Conservation (phyloP, 2,329 filamentous ascomycete genomes). For the Fusarium multiceps region DNA sequence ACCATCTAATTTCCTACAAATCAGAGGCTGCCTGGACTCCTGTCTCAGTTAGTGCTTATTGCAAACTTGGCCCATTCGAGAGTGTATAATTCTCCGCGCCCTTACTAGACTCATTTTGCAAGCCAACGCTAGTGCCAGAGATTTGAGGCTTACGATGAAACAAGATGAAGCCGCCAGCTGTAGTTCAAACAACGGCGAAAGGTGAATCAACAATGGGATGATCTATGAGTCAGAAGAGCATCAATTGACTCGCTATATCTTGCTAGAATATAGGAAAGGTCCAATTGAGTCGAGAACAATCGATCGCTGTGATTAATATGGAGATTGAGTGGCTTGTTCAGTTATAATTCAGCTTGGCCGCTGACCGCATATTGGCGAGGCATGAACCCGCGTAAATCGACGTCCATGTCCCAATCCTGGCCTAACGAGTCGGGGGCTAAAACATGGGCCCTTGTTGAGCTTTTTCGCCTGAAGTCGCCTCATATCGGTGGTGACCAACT, state of each 20-base stretch:
- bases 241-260: slow-evolving; percentile 1
- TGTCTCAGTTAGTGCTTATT: slow-evolving; percentile 24
- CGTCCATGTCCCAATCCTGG: slow-evolving; percentile 27
- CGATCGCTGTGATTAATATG: not conserved
- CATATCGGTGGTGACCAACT: slow-evolving; percentile 8
- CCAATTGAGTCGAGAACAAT: slow-evolving; percentile 3
- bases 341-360: slow-evolving; percentile 16
- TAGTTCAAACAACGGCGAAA: slow-evolving; percentile 9
- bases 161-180: slow-evolving; percentile 10
- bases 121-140: slow-evolving; percentile 6
- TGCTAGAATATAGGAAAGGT: not conserved
- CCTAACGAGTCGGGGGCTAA: slow-evolving; percentile 3
- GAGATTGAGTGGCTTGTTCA: slow-evolving; percentile 1
- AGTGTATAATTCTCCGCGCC: slow-evolving; percentile 52
- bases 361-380: slow-evolving; percentile 37
- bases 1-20: slow-evolving; percentile 18
- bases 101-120: slow-evolving; percentile 16
- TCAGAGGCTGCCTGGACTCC: not conserved
- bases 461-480: slow-evolving; percentile 10
- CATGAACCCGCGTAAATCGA: slow-evolving; percentile 24
- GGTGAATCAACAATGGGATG: not conserved
- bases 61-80: slow-evolving; percentile 3
- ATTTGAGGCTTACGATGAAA: slow-evolving; percentile 33
- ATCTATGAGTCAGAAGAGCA: not conserved
- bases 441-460: slow-evolving; percentile 18